These are phyloP conservation scores for Globisporangium cystogenes DNA, from an alignment of 352 stramenopile species.

Conservation along the genomic window DNA sequence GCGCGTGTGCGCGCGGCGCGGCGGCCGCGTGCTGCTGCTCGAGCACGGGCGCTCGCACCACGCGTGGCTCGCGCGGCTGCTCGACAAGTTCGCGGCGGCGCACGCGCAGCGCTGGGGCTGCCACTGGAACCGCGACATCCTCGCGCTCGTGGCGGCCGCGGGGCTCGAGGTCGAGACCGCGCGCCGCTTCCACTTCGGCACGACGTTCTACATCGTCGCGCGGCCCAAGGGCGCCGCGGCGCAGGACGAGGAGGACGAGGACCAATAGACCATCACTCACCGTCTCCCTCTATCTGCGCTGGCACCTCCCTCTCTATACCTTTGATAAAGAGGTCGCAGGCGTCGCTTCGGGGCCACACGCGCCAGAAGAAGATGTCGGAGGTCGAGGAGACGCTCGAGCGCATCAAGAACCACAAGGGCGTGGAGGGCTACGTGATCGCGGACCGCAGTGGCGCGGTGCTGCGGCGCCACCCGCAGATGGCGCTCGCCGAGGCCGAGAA, in stretches of 20 bases:
- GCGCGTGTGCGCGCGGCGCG: conserved; percentile 81
- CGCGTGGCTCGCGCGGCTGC: conserved; percentile 83
- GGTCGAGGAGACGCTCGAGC: conserved; percentile 93
- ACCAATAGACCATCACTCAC: neutral
- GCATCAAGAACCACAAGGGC: conserved; percentile 93
- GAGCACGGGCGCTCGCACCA: conserved; percentile 93
- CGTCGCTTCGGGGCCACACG: too few relatives aligned
- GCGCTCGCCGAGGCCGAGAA: conserved; percentile 86
- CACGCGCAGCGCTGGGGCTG: conserved; percentile 95
- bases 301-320: too few relatives aligned
- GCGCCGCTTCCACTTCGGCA: conserved; percentile 94
- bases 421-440: conserved; percentile 95
- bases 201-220: conserved; percentile 89
- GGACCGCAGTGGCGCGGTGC: conserved; percentile 85
- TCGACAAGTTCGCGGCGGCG: conserved; percentile 91
- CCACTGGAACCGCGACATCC: conserved; percentile 95
- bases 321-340: too few relatives aligned
- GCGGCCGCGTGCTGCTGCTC: conserved; percentile 89
- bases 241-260: neutral
- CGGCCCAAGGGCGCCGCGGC: conserved; percentile 17
- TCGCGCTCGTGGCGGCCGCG: conserved; percentile 76
- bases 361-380: conserved; percentile 57
- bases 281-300: too few relatives aligned
- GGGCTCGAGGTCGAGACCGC: conserved; percentile 85
- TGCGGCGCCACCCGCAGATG: conserved; percentile 90